Evolutionary conservation across 148 eudicot species (phyloP).

Genomic region (Talinum fruticosum): DNA sequence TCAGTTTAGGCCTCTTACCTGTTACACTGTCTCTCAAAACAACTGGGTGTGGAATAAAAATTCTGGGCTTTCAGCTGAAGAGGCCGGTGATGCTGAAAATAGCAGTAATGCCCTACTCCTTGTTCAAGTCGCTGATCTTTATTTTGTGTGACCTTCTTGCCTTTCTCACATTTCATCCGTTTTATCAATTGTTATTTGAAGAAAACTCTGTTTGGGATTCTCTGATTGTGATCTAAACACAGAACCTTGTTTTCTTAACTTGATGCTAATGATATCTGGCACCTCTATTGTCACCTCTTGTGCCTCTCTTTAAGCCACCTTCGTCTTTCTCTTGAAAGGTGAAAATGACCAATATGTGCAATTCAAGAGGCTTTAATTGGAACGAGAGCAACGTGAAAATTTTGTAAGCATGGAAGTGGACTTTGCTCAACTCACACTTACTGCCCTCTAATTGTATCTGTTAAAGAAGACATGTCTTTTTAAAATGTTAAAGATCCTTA

Average conservation of each 20-base stretch:
- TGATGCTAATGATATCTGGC: neutral
- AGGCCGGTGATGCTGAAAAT: constrained; percentile 59
- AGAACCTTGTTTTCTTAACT: neutral
- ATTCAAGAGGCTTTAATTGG: neutral
- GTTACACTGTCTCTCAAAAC: constrained; percentile 60
- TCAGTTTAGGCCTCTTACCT: constrained; percentile 92
- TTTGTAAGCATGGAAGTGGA: neutral
- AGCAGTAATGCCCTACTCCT: constrained; percentile 49
- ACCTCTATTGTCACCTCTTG: neutral
- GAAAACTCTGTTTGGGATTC: constrained; percentile 4
- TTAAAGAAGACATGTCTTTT: neutral
- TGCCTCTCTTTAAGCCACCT: neutral
- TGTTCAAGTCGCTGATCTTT: constrained; percentile 7
- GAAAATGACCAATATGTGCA: neutral
- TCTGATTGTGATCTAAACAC: neutral
- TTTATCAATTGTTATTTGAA: neutral
- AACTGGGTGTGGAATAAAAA: constrained; percentile 84
- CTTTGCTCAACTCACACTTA: neutral
- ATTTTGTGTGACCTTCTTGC: neutral
- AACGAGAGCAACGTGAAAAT: neutral
- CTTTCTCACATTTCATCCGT: neutral
- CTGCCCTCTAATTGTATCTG: neutral
- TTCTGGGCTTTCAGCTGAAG: constrained; percentile 63
- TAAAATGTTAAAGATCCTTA: neutral
- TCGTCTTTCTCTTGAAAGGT: neutral